phyloP scores from a whole-genome alignment of 1,284 basidiomycete genomes.

The Trichosporon coremiiforme region DNA sequence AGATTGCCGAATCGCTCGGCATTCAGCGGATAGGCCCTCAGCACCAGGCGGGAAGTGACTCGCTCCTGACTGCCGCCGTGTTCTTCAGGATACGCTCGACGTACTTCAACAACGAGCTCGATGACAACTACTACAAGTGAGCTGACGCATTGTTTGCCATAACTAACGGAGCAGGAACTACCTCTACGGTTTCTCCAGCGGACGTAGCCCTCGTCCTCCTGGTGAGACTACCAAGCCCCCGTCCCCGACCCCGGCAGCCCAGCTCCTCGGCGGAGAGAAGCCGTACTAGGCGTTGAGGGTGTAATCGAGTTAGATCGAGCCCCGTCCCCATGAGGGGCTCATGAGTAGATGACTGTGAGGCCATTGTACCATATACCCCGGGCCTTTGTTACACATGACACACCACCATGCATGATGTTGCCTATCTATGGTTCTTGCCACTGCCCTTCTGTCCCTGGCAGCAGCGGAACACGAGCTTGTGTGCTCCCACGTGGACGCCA shows the following conservation, averaged over 20 bases:
- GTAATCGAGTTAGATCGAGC: background rate
- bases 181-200: slow-evolving; percentile 51
- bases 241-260: slow-evolving; percentile 32
- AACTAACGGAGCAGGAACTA: slow-evolving; percentile 43
- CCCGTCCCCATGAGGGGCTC: background rate
- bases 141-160: slow-evolving; percentile 21
- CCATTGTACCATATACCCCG: slow-evolving; percentile 12
- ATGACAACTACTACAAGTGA: slow-evolving; percentile 64
- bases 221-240: slow-evolving; percentile 32
- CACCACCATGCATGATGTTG: slow-evolving; percentile 18
- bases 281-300: slow-evolving; percentile 25
- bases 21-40: slow-evolving; percentile 83
- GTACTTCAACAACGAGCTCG: slow-evolving; percentile 85
- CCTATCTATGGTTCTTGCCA: background rate
- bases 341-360: slow-evolving; percentile 13
- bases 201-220: slow-evolving; percentile 25
- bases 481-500: too few species aligned
- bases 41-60: slow-evolving; percentile 97
- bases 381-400: slow-evolving; percentile 25
- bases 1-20: slow-evolving; percentile 93
- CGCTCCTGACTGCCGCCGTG: slow-evolving; percentile 84
- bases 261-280: slow-evolving; percentile 33
- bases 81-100: slow-evolving; percentile 95
- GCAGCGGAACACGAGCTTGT: too few species aligned
- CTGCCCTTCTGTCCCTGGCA: too few species aligned